phyloP scores from a whole-genome alignment of 1,284 basidiomycete genomes.

The Ganoderma resinaceum region DNA sequence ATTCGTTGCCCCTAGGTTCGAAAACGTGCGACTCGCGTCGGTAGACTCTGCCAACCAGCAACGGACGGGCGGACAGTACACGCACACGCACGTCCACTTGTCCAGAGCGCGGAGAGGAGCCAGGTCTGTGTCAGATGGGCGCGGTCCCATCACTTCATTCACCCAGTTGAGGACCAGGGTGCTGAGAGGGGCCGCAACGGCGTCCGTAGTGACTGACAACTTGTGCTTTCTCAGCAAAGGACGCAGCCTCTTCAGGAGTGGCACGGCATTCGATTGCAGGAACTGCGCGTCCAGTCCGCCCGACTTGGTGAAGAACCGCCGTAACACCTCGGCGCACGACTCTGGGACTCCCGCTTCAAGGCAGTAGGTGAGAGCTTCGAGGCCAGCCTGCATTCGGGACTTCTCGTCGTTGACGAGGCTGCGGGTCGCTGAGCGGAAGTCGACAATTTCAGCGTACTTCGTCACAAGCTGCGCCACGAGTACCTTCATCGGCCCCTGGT shows the following conservation, averaged over 20 bases:
- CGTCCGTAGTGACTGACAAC: neutral
- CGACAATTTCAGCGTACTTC: neutral
- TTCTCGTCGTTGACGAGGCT: neutral
- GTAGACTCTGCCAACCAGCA: neutral
- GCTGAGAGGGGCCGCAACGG: neutral
- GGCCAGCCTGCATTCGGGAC: neutral
- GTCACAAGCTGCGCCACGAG: neutral
- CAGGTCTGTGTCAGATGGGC: neutral
- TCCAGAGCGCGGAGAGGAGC: neutral
- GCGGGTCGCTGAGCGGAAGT: neutral
- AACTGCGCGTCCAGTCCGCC: neutral
- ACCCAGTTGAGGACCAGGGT: neutral
- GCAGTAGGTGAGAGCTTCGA: conserved; percentile 8
- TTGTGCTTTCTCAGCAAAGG: neutral
- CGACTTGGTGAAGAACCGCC: neutral
- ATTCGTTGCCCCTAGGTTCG: neutral
- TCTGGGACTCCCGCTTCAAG: neutral
- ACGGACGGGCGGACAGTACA: neutral
- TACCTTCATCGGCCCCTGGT: neutral
- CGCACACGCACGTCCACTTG: neutral
- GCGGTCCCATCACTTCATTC: neutral
- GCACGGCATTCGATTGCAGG: neutral
- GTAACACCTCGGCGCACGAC: neutral
- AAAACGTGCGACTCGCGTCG: neutral
- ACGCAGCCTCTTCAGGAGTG: neutral